Evolutionary conservation across 2,329 filamentous ascomycete species (phyloP).

Genomic region (Tolypocladium paradoxum): DNA sequence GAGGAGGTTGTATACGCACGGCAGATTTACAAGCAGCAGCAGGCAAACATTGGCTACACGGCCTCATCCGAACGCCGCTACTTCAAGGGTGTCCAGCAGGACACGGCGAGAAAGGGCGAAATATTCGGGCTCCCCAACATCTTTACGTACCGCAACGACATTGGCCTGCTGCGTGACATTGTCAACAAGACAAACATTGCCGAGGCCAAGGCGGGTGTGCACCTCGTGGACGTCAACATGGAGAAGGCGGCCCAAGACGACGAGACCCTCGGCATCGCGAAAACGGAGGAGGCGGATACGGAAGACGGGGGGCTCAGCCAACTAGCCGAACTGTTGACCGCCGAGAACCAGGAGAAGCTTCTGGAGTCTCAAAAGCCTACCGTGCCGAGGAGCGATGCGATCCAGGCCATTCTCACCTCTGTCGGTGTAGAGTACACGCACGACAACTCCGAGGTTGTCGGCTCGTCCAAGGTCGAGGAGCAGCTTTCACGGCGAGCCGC

Average conservation of each 20-base stretch:
- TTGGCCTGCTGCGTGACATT: conserved; percentile 80
- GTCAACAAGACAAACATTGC: conserved; percentile 98
- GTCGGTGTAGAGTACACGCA: conserved; percentile 93
- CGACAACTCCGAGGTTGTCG: conserved; percentile 91
- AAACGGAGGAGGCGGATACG: conserved; percentile 38
- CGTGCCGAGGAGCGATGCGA: conserved; percentile 53
- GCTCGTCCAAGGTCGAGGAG: conserved; percentile 84
- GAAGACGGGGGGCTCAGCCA: conserved; percentile 62
- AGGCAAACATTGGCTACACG: conserved; percentile 94
- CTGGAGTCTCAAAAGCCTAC: conserved; percentile 22
- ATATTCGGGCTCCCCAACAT: conserved; percentile 87
- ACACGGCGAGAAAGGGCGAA: conserved; percentile 74
- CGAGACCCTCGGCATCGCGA: conserved; percentile 30
- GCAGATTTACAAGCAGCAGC: conserved; percentile 98
- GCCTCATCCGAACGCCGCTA: conserved; percentile 88
- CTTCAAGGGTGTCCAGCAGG: conserved; percentile 87
- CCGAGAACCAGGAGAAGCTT: conserved; percentile 33
- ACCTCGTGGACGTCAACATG: conserved; percentile 66
- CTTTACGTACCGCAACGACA: conserved; percentile 69
- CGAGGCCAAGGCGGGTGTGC: conserved; percentile 77
- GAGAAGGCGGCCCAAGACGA: conserved; percentile 47
- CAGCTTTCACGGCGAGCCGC: conserved; percentile 69
- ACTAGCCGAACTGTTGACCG: conserved; percentile 45
- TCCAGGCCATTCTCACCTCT: conserved; percentile 79
- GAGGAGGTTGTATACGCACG: conserved; percentile 96